phyloP scores from a whole-genome alignment of 805 yeast genomes.

The Saturnispora mendoncae region DNA sequence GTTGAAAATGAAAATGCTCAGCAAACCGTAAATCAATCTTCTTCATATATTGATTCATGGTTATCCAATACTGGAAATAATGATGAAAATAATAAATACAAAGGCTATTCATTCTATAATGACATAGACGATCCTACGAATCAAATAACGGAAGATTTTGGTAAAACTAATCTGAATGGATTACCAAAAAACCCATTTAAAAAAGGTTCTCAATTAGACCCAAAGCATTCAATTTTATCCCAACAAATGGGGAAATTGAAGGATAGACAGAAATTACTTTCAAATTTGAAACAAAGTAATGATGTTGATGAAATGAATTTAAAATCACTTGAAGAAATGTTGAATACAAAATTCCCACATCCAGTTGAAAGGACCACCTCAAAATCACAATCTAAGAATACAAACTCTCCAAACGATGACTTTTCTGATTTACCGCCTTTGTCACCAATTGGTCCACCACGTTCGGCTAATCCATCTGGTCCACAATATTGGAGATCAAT shows the following conservation, averaged over 20 bases:
- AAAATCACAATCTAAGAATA: neutral
- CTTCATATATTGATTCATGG: slow-evolving; percentile 4
- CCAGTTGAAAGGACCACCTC: slow-evolving; percentile 3
- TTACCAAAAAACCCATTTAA: slow-evolving; percentile 1
- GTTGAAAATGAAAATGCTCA: slow-evolving; percentile 26
- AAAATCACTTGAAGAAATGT: neutral
- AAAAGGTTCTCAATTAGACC: neutral
- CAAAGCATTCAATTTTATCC: slow-evolving; percentile 8
- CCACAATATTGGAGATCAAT: slow-evolving; percentile 8
- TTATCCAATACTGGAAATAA: neutral
- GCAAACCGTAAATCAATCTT: slow-evolving; percentile 3
- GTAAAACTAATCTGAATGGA: slow-evolving; percentile 10
- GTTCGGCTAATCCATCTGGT: neutral
- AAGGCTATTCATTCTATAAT: slow-evolving; percentile 30
- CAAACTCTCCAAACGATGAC: slow-evolving; percentile 2
- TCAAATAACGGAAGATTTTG: slow-evolving; percentile 10
- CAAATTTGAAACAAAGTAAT: neutral
- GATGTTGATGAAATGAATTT: slow-evolving; percentile 8
- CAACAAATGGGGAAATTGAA: slow-evolving; percentile 3
- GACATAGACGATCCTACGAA: slow-evolving; percentile 5
- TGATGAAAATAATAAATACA: slow-evolving; percentile 9
- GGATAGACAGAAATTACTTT: neutral
- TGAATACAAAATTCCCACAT: slow-evolving; percentile 8
- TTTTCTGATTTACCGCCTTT: slow-evolving; percentile 6
- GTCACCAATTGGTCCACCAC: slow-evolving; percentile 15